phyloP scores from a whole-genome alignment of 345 rosid genomes.

The Salix udensis region DNA sequence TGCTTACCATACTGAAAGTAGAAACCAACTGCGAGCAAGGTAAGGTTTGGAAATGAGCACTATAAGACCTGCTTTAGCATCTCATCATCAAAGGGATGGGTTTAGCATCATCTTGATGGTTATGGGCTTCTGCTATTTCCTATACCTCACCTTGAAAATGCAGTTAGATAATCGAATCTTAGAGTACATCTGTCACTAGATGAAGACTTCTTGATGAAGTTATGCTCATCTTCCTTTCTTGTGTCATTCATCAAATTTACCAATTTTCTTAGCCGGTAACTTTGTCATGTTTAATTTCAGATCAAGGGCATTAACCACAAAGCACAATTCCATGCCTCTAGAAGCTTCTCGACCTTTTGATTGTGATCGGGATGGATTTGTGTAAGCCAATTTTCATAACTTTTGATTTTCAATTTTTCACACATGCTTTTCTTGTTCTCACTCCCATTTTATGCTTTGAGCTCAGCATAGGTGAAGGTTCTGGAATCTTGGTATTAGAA shows the following conservation, averaged over 20 bases:
- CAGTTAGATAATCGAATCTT: background rate
- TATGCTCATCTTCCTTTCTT: background rate
- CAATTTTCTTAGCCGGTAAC: slow-evolving; percentile 5
- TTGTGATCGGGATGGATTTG: slow-evolving; percentile 89
- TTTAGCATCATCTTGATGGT: background rate
- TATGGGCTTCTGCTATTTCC: background rate
- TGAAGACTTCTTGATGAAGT: slow-evolving; percentile 1
- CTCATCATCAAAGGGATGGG: background rate
- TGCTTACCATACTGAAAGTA: background rate
- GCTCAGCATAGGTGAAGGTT: slow-evolving; percentile 92
- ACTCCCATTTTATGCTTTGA: slow-evolving; percentile 21
- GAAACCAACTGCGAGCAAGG: background rate
- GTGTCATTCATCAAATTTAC: background rate
- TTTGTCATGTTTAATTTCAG: slow-evolving; percentile 35
- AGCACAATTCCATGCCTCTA: slow-evolving; percentile 64
- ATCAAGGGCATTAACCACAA: slow-evolving; percentile 82
- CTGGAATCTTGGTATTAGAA: slow-evolving; percentile 81
- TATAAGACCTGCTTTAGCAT: background rate
- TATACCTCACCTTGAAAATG: background rate
- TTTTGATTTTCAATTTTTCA: slow-evolving; percentile 7
- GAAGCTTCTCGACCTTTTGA: slow-evolving; percentile 98
- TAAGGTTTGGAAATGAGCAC: background rate
- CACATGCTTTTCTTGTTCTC: background rate
- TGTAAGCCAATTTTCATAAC: slow-evolving; percentile 50
- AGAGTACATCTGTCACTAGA: background rate